Evolutionary conservation across 2,329 filamentous ascomycete genomes (phyloP).

Genomic region (Huntiella bhutanensis): DNA sequence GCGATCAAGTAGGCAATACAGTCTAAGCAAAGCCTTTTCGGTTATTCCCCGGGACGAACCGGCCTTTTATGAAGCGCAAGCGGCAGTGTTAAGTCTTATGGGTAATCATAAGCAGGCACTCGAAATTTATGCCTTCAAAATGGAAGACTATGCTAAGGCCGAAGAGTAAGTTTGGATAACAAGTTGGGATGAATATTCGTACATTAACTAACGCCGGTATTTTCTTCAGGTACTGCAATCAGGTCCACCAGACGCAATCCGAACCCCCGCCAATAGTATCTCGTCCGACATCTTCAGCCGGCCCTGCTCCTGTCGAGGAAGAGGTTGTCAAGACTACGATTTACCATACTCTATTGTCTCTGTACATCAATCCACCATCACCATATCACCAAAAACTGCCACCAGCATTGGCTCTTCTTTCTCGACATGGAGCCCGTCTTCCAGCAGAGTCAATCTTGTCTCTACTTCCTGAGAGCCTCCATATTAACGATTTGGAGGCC

Average conservation of each 20-base stretch:
- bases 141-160: conserved; percentile 70
- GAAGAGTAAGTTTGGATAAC: conserved; percentile 50
- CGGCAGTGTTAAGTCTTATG: conserved; percentile 86
- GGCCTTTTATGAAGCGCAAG: conserved; percentile 72
- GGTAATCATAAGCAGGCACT: conserved; percentile 85
- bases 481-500: conserved; percentile 60
- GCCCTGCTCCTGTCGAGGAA: conserved; percentile 14
- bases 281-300: conserved; percentile 18
- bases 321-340: conserved; percentile 51
- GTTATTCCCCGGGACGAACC: conserved; percentile 68
- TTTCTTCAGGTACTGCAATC: conserved; percentile 56
- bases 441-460: conserved; percentile 72
- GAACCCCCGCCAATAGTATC: conserved; percentile 18
- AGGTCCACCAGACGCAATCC: conserved; percentile 48
- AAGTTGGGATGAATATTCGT: conserved; percentile 12
- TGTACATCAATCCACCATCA: conserved; percentile 69
- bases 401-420: conserved; percentile 73
- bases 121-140: conserved; percentile 94
- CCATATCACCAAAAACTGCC: conserved; percentile 53
- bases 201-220: conserved; percentile 18
- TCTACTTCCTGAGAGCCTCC: conserved; percentile 64
- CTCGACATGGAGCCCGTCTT: conserved; percentile 76
- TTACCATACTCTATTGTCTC: conserved; percentile 74
- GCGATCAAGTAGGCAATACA: conserved; percentile 60
- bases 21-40: conserved; percentile 55